Evolutionary conservation across 2,329 filamentous ascomycete species (phyloP).

Genomic region (Westerdykella ornata): DNA sequence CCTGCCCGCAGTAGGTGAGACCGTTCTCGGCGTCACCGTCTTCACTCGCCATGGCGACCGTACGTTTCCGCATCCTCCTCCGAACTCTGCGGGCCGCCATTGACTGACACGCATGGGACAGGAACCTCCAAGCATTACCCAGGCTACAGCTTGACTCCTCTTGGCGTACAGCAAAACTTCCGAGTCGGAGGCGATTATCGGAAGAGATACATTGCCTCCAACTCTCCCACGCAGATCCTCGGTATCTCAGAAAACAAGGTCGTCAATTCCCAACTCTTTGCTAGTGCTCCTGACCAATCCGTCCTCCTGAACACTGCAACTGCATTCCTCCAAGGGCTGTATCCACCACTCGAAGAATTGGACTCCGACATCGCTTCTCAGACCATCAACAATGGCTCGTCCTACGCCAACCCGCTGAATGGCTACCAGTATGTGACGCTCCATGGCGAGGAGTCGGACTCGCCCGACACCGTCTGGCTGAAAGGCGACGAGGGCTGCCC

Average conservation of each 20-base stretch:
- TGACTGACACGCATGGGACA: conserved; percentile 32
- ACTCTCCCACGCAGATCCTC: conserved; percentile 31
- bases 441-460: conserved; percentile 36
- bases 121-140: conserved; percentile 45
- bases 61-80: conserved; percentile 32
- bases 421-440: conserved; percentile 52
- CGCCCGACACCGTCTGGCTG: conserved; percentile 45
- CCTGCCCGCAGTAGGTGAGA: conserved; percentile 3
- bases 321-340: conserved; percentile 54
- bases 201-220: conserved; percentile 18
- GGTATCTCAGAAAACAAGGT: conserved; percentile 42
- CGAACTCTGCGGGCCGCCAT: background rate
- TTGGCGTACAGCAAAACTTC: conserved; percentile 48
- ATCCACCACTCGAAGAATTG: conserved; percentile 41
- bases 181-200: conserved; percentile 13
- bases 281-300: conserved; percentile 42
- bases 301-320: conserved; percentile 46
- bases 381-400: conserved; percentile 7
- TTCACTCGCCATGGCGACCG: conserved; percentile 48
- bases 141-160: conserved; percentile 41
- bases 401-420: conserved; percentile 35
- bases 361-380: conserved; percentile 14
- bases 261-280: conserved; percentile 39
- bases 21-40: conserved; percentile 39
- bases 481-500: conserved; percentile 43